These are phyloP conservation scores for Exophiala dermatitidis DNA, from an alignment of 2,329 filamentous ascomycete genomes.

Conservation along the genomic window DNA sequence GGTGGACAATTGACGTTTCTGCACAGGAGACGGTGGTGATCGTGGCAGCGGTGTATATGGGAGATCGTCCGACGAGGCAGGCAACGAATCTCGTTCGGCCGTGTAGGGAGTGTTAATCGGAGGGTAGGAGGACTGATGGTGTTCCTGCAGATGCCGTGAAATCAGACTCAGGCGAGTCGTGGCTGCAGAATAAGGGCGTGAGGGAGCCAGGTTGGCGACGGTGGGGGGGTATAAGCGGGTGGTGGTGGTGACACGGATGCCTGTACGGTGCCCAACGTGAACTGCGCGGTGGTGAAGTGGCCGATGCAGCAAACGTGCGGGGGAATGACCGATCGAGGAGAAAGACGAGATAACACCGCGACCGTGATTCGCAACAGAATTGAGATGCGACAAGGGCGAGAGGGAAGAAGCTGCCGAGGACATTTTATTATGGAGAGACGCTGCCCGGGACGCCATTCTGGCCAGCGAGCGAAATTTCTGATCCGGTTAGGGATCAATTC, in stretches of 20 bases:
- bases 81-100: conserved; percentile 48
- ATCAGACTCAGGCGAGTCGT: conserved; percentile 52
- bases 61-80: conserved; percentile 46
- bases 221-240: conserved; percentile 3
- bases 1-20: conserved; percentile 21
- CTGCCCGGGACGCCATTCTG: neutral
- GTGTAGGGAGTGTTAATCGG: conserved; percentile 59
- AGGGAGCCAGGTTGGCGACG: conserved; percentile 42
- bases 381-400: conserved; percentile 17
- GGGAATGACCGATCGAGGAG: conserved; percentile 8
- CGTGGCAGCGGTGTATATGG: conserved; percentile 36
- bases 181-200: conserved; percentile 33
- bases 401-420: conserved; percentile 5
- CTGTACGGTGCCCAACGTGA: neutral
- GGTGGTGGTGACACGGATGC: conserved; percentile 1
- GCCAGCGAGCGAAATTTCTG: too few relatives aligned
- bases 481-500: too few relatives aligned
- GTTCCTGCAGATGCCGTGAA: conserved; percentile 50
- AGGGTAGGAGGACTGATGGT: conserved; percentile 41
- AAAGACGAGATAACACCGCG: neutral
- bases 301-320: conserved; percentile 18
- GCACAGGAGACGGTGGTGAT: conserved; percentile 7
- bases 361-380: neutral
- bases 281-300: conserved; percentile 2
- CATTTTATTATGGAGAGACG: neutral